These are phyloP conservation scores for Starmera caribaea DNA, from an alignment of 805 yeast species.

Conservation along the genomic window DNA sequence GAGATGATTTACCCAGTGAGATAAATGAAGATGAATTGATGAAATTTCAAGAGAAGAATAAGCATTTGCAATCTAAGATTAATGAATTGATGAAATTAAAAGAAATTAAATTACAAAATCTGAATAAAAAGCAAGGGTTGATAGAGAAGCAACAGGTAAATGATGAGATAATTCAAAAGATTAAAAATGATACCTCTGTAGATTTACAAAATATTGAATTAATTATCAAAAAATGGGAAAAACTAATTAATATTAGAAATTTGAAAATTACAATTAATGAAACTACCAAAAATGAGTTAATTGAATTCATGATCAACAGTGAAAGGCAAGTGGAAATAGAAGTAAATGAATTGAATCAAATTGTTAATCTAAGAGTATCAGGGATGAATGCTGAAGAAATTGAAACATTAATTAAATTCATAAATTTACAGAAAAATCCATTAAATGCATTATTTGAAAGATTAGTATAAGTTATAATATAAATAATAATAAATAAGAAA, in stretches of 20 bases:
- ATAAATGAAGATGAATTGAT: neutral
- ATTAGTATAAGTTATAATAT: too few relatives aligned
- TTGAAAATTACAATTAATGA: slow-evolving; percentile 4
- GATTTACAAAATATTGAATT: slow-evolving; percentile 4
- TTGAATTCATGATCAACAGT: neutral
- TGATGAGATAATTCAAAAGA: neutral
- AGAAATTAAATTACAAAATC: neutral
- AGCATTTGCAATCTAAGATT: neutral
- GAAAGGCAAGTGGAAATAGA: too few relatives aligned
- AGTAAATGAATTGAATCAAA: too few relatives aligned
- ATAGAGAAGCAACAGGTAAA: too few relatives aligned
- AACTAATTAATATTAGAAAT: slow-evolving; percentile 3
- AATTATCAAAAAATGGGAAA: slow-evolving; percentile 6
- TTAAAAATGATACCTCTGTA: slow-evolving; percentile 2
- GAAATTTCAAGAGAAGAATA: neutral
- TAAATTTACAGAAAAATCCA: too few relatives aligned
- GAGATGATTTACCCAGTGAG: neutral
- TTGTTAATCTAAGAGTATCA: too few relatives aligned
- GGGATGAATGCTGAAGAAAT: too few relatives aligned
- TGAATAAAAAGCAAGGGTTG: too few relatives aligned
- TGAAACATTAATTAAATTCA: too few relatives aligned
- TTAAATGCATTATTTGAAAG: too few relatives aligned
- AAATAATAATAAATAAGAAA: too few relatives aligned
- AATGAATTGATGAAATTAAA: slow-evolving; percentile 4
- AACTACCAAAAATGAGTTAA: neutral